phyloP scores from a whole-genome alignment of 257 asterid genomes.

The Penstemon davidsonii region DNA sequence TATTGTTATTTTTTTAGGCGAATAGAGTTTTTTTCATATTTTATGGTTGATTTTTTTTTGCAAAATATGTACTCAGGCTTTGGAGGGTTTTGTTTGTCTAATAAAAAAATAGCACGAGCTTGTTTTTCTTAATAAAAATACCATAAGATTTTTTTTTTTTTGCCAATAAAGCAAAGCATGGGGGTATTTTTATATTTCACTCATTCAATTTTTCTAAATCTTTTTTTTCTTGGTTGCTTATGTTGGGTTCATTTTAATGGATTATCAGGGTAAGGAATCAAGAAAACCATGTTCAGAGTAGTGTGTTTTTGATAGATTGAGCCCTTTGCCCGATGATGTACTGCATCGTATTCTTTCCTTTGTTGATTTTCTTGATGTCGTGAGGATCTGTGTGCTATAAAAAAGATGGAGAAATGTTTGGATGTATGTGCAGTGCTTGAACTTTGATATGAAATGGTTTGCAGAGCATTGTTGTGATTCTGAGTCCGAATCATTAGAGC shows the following conservation, averaged over 20 bases:
- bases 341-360: conserved; percentile 20
- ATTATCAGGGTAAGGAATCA: conserved; percentile 6
- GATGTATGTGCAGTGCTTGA: conserved; percentile 20
- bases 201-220: not conserved
- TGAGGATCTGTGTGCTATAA: conserved; percentile 29
- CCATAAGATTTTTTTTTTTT: no score
- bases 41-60: no score
- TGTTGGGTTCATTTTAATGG: conserved; percentile 12
- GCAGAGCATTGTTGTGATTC: no score
- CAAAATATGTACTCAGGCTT: no score
- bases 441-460: conserved; percentile 30
- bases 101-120: no score
- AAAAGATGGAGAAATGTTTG: conserved; percentile 34
- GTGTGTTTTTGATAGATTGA: conserved; percentile 22
- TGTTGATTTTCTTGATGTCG: conserved; percentile 29
- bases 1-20: no score
- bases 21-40: no score
- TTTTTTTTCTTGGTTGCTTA: conserved; percentile 7
- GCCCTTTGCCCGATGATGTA: conserved; percentile 26
- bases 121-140: no score
- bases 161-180: no score
- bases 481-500: not conserved
- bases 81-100: no score
- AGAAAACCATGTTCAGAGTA: conserved; percentile 9
- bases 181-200: no score